Percentiles rank a stretch among this genome's conserved stretches.
Evolutionary conservation across 2,329 filamentous ascomycete species (phyloP).

Genomic region (Hypomyces rosellus): DNA sequence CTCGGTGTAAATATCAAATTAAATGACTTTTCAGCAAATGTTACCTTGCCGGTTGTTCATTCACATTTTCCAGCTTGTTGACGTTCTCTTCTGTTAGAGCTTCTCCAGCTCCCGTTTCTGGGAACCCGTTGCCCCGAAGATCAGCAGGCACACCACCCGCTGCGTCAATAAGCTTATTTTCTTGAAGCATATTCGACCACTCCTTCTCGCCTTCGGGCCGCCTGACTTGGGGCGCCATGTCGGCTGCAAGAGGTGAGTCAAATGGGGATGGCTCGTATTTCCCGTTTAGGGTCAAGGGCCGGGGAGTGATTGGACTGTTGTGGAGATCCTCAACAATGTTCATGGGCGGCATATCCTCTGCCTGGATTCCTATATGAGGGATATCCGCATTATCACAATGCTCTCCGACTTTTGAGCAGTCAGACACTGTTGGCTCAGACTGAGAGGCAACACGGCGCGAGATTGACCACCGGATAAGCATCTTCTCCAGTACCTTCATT

Average conservation of each 20-base stretch:
- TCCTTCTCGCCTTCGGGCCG: slow-evolving; percentile 33
- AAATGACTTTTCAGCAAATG: not conserved
- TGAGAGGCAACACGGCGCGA: slow-evolving; percentile 20
- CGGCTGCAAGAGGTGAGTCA: slow-evolving; percentile 25
- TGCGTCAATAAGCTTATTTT: slow-evolving; percentile 42
- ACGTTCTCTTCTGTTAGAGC: slow-evolving; percentile 50
- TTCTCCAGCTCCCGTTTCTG: slow-evolving; percentile 32
- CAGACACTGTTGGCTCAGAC: slow-evolving; percentile 28
- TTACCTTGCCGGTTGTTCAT: not conserved
- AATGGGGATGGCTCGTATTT: slow-evolving; percentile 38
- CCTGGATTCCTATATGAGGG: slow-evolving; percentile 30
- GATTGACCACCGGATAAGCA: slow-evolving; percentile 63
- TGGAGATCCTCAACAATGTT: slow-evolving; percentile 23
- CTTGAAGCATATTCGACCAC: slow-evolving; percentile 38
- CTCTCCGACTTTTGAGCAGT: slow-evolving; percentile 41
- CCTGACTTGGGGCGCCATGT: slow-evolving; percentile 28
- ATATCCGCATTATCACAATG: slow-evolving; percentile 38
- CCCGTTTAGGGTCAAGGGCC: slow-evolving; percentile 32
- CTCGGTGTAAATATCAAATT: no score
- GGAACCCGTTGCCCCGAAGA: slow-evolving; percentile 28
- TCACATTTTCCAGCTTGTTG: slow-evolving; percentile 35
- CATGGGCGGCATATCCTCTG: slow-evolving; percentile 13
- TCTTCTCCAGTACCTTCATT: slow-evolving; percentile 59
- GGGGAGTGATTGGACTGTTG: slow-evolving; percentile 33
- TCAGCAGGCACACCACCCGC: slow-evolving; percentile 31